phyloP scores from a whole-genome alignment of 2,329 filamentous ascomycete species.

The Nannizzia gypsea region DNA sequence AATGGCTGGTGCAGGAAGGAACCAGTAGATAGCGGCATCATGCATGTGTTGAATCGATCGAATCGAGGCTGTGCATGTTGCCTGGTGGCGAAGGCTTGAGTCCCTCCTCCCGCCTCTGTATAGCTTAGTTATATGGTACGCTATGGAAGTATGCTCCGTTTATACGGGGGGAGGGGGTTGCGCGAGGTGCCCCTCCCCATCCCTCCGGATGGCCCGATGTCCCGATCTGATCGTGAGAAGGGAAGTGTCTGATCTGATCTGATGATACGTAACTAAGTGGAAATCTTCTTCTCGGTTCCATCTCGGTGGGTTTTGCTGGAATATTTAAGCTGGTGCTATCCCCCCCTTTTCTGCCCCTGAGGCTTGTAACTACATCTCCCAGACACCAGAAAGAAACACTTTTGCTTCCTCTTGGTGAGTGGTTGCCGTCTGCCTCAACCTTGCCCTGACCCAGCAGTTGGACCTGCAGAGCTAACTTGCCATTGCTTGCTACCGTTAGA shows the following conservation, averaged over 20 bases:
- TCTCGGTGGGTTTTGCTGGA: not conserved
- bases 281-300: not conserved
- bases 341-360: not conserved
- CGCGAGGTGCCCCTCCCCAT: not conserved
- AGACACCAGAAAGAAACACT: not conserved
- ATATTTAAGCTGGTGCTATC: not conserved
- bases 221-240: not conserved
- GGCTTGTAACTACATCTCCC: not conserved
- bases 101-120: no score
- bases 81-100: not conserved
- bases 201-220: not conserved
- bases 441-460: not conserved
- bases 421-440: not conserved
- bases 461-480: not conserved
- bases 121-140: no score
- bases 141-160: no score
- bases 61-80: constrained; percentile 1
- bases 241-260: not conserved
- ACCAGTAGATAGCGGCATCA: not conserved
- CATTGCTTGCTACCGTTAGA: not conserved
- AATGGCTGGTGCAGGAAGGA: not conserved
- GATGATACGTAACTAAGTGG: not conserved
- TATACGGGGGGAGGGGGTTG: not conserved
- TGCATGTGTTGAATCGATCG: not conserved
- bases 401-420: not conserved